Conservation (phyloP, 2,329 filamentous ascomycete species). For the Drechslerella dactyloides region DNA sequence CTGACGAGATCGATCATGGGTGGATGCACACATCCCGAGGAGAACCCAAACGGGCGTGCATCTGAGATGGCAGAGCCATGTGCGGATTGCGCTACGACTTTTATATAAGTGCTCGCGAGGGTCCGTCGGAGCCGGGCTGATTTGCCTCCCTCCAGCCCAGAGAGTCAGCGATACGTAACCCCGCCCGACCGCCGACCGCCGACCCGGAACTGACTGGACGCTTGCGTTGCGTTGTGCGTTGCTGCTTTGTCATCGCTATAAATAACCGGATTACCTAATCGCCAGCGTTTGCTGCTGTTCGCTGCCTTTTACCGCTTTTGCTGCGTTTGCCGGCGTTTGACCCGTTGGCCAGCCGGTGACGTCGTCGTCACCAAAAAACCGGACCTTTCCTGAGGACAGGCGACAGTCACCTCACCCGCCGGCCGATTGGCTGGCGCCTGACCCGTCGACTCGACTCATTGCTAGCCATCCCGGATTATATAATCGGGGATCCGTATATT, state of each 20-base stretch:
- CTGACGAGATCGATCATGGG: not conserved
- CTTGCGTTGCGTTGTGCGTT: not conserved
- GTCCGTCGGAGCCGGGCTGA: not conserved
- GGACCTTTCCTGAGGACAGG: not conserved
- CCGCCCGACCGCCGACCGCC: too few species aligned
- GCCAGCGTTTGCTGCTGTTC: too few species aligned
- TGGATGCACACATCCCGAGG: not conserved
- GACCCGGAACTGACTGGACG: too few species aligned
- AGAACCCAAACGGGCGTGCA: not conserved
- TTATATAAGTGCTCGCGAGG: not conserved
- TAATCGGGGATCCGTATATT: not conserved
- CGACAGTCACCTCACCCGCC: not conserved
- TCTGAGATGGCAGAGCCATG: not conserved
- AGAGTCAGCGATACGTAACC: too few species aligned
- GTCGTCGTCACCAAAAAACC: not conserved
- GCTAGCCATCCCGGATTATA: not conserved
- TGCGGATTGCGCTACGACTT: not conserved
- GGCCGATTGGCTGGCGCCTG: conserved; percentile 2
- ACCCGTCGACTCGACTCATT: not conserved
- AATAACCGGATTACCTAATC: not conserved
- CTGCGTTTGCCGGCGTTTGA: too few species aligned
- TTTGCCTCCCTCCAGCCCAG: not conserved
- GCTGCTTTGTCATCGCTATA: conserved; percentile 7
- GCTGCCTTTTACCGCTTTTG: too few species aligned
- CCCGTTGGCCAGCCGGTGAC: conserved; percentile 5